phyloP scores from a whole-genome alignment of 176 grass and related monocot species.

The Rhipidocladum racemiflorum region DNA sequence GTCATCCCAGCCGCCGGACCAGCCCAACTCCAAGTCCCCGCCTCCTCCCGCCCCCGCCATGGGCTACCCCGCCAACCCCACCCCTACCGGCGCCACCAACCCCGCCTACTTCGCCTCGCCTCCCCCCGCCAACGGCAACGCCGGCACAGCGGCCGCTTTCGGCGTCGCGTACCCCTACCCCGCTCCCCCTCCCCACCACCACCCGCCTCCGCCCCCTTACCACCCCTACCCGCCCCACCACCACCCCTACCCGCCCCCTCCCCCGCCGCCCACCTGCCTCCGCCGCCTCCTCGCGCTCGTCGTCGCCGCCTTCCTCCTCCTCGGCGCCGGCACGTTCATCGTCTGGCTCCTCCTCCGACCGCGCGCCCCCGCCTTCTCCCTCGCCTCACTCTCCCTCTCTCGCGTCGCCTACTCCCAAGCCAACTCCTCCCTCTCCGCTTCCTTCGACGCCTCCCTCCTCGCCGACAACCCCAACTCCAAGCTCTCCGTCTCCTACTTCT shows the following conservation, averaged over 20 bases:
- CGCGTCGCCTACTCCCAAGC: slow-evolving; percentile 48
- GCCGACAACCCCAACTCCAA: slow-evolving; percentile 76
- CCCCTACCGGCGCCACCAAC: slow-evolving; percentile 27
- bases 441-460: slow-evolving; percentile 57
- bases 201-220: slow-evolving; percentile 2
- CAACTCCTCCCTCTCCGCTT: slow-evolving; percentile 53
- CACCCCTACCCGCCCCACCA: not conserved
- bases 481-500: slow-evolving; percentile 65
- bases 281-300: slow-evolving; percentile 62
- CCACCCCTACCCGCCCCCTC: slow-evolving; percentile 12
- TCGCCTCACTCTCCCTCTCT: slow-evolving; percentile 54
- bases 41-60: slow-evolving; percentile 42
- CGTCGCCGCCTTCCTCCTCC: slow-evolving; percentile 56
- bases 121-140: slow-evolving; percentile 7
- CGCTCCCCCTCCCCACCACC: slow-evolving; percentile 13
- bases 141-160: slow-evolving; percentile 15
- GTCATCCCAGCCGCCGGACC: slow-evolving; percentile 16
- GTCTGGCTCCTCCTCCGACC: slow-evolving; percentile 88
- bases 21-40: slow-evolving; percentile 33
- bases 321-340: slow-evolving; percentile 69
- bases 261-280: slow-evolving; percentile 49
- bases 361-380: slow-evolving; percentile 54
- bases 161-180: slow-evolving; percentile 56
- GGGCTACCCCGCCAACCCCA: slow-evolving; percentile 66
- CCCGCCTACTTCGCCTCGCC: slow-evolving; percentile 36